Evolutionary conservation across 768 basidiomycete genomes (phyloP), one percentile per base, ranked within the genome.

Genomic region (Russula sp.): DNA sequence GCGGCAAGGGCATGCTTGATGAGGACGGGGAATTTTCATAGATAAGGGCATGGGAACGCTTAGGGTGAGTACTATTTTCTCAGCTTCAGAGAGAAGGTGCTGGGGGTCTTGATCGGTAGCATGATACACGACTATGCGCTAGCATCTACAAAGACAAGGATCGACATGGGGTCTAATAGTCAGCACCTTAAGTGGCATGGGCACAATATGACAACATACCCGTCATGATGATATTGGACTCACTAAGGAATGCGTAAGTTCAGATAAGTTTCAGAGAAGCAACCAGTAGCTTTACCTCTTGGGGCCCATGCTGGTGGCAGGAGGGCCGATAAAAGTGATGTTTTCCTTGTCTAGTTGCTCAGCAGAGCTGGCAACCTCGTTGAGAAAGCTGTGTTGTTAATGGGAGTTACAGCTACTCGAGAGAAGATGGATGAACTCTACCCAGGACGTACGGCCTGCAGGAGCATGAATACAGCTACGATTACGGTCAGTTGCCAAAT

Each of bases 1-100:
- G 95, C 95, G 29, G 94, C 94, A 66, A 94, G 88, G 49, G 94
- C 87, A n/a, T 95, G 94, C 71, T 98, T 98, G 74, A 98, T 97
- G 32, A 98, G 77, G 2, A 96, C 89, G 32, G 94, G 94, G 90
- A 96, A 11, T 89, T 87, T 87, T 45, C 16, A 45, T 29, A 57
- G 41, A 45, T 39, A 45, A 43, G 22, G 22, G 10, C 25, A n/a
- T 39, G 42, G 47, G 6, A 43, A 25, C 2, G 5, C 8, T 35
- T 35, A 7, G 7, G 18, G 2, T 22, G 54, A 9, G 29, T 55
- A 61, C 91, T 35, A 94, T 91, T 60, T 82, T 75, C 68, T 83
- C 75, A 0, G 93, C 87, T 69, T 88, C 79, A n/a, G 74, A 66
- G 52, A 81, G 83, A 25, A 97, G 81, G 64, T 84, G 80, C 20